phyloP scores from a whole-genome alignment of 495 filamentous ascomycete genomes.

The Aspergillus carlsbadensis region DNA sequence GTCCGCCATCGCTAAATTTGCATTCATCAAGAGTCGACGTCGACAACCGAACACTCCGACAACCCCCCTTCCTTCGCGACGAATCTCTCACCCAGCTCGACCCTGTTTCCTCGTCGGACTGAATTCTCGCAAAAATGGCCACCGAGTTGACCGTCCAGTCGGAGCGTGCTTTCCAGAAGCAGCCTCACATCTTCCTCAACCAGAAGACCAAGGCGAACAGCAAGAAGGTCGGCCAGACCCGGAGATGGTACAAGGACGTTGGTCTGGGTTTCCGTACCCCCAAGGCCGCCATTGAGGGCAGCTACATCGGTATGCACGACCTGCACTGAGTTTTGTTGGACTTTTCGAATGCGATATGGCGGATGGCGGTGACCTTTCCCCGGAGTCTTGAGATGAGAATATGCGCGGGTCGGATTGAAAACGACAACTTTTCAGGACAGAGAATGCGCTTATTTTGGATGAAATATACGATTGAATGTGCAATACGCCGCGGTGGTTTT shows the following conservation, averaged over 20 bases:
- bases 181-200: conserved; percentile 99
- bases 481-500: not conserved
- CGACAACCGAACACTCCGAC: conserved; percentile 36
- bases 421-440: not conserved
- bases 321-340: conserved; percentile 27
- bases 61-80: conserved; percentile 29
- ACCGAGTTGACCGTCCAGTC: conserved; percentile 98
- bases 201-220: conserved; percentile 84
- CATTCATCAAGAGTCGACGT: conserved; percentile 45
- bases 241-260: conserved; percentile 99
- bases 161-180: conserved; percentile 98
- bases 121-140: conserved; percentile 79
- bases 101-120: conserved; percentile 44
- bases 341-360: conserved; percentile 21
- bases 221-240: conserved; percentile 79
- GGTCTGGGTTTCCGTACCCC: conserved; percentile 98
- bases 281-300: conserved; percentile 95
- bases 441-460: not conserved
- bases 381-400: conserved; percentile 26
- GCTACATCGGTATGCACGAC: conserved; percentile 89
- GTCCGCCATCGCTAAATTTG: conserved; percentile 39
- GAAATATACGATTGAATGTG: not conserved
- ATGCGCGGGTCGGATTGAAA: not conserved
- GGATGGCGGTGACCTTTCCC: conserved; percentile 21
- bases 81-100: conserved; percentile 38